phyloP scores from a whole-genome alignment of 495 filamentous ascomycete genomes.

The Penicillium tannophilum region DNA sequence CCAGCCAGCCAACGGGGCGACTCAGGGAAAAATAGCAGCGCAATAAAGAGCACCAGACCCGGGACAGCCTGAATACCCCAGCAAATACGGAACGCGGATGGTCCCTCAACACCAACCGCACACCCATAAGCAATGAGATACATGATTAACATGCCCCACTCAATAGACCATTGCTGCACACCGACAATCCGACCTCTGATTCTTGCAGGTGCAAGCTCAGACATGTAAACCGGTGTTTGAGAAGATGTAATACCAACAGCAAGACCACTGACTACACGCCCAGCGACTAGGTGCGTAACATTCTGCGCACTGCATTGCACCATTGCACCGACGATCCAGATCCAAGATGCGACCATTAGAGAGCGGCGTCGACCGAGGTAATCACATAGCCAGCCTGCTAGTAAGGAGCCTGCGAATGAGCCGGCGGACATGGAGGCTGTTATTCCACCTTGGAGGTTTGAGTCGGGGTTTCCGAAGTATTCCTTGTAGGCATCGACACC shows the following conservation, averaged over 20 bases:
- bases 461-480: constrained; percentile 67
- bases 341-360: constrained; percentile 65
- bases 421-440: constrained; percentile 65
- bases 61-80: constrained; percentile 77
- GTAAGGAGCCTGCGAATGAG: constrained; percentile 63
- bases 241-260: constrained; percentile 75
- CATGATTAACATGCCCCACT: constrained; percentile 69
- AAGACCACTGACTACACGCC: constrained; percentile 71
- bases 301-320: constrained; percentile 65
- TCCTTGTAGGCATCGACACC: constrained; percentile 66
- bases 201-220: constrained; percentile 68
- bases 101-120: constrained; percentile 49
- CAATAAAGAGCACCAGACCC: constrained; percentile 60
- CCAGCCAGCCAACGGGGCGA: constrained; percentile 76
- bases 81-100: constrained; percentile 68
- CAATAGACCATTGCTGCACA: constrained; percentile 77
- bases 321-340: constrained; percentile 71
- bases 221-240: constrained; percentile 81
- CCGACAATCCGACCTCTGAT: constrained; percentile 70
- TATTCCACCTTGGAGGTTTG: constrained; percentile 61
- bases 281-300: constrained; percentile 65
- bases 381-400: constrained; percentile 68
- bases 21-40: constrained; percentile 69
- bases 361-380: constrained; percentile 64
- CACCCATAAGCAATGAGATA: constrained; percentile 64